Base-by-base conservation (phyloP, 139 green algal genomes). In the Closterium sp. region DNA sequence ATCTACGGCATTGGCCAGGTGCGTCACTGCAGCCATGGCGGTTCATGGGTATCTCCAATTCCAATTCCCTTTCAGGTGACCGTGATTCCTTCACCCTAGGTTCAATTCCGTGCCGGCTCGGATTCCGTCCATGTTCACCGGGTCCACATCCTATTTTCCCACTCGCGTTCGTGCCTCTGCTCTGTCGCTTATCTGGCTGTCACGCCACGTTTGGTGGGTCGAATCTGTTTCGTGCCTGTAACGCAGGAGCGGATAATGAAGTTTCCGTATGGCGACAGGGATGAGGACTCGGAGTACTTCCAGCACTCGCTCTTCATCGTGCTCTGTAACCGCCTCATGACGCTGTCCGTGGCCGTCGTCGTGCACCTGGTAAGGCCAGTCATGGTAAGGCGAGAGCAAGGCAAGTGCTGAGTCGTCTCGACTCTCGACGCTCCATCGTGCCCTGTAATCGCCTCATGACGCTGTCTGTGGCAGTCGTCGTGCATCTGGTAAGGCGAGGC, bases 171-270 rank as follows among this genome's bases (percentile, higher is more conserved):
- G n/a, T n/a, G n/a, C n/a, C n/a, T n/a, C n/a, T n/a, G 25, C 25
- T 76, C 2, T 76, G 55, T 76, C 25, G 55, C 55, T 28, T 76
- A 76, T 16, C 23, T 76, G 2, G 55, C 16, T 76, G 55, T 16
- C 25, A 28, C 25, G 55, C 55, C 25, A 2, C 23, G 55, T 28
- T 76, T 3, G 55, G 55, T 28, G 55, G 55, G 23, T 3, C 1
- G 55, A 76, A 76, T 3, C 55, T 76, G 55, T 3, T 3, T 2
- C 4, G 55, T 76, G 55, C 55, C 25, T 76, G 55, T 76, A 76
- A 34, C 30, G 83, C 96, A 99, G 97, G 98, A 99, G 93, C 95
- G 96, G 30, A 98, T 99, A 91, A 99, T 99, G 97, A 97, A 96
- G 25, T n/a, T 83, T 5, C 87, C 93, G 30, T 93, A 93, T 76